Base-by-base conservation (phyloP, 371 early-diverging fungal genomes). In the Coemansia sp. region DNA sequence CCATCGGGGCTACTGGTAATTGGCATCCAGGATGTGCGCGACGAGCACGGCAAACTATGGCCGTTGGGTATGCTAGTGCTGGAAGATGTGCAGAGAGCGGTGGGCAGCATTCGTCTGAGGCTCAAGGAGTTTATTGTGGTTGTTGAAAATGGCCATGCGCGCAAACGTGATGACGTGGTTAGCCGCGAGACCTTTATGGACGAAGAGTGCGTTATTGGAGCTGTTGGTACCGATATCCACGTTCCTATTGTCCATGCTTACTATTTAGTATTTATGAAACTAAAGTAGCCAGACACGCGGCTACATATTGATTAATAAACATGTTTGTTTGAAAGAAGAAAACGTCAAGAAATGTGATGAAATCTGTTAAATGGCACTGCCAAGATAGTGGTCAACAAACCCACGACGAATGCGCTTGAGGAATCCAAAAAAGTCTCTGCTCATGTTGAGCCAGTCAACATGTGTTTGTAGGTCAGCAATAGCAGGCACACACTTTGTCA, bases 121-220 rank as follows among this genome's bases (percentile, higher is more conserved):
- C 82, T 94, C 17, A 92, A 92, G 63, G 95, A 94, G 58, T 82
- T 89, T 84, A 89, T 94, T 0, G 87, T 91, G 1, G 87, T 88
- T 13, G 92, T 94, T 0, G 92, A 93, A 15, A 88, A 90, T 53
- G 94, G 95, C 8, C 89, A 89, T 64, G 85, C 88, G 2, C 86
- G 87, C 55, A 86, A 90, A 60, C 84, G 89, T 51, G 75, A 75
- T 41, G 68, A 73, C 13, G 78, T 70, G 1, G 54, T 73, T 15
- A 73, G 70, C 17, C 70, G 73, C 26, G 73, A 69, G 6, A 48
- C 59, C 23, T 78, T 65, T 58, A 67, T 55, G 29, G 72, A 70
- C 9, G 72, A 73, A 23, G 26, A 36, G 15, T 67, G 73, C 36
- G 24, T 65, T 17, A 52, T 80, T 28, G 69, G 55, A 4, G 40